Base-by-base conservation (phyloP, 2,329 filamentous ascomycete species). In the Purpureocillium lavendulum region DNA sequence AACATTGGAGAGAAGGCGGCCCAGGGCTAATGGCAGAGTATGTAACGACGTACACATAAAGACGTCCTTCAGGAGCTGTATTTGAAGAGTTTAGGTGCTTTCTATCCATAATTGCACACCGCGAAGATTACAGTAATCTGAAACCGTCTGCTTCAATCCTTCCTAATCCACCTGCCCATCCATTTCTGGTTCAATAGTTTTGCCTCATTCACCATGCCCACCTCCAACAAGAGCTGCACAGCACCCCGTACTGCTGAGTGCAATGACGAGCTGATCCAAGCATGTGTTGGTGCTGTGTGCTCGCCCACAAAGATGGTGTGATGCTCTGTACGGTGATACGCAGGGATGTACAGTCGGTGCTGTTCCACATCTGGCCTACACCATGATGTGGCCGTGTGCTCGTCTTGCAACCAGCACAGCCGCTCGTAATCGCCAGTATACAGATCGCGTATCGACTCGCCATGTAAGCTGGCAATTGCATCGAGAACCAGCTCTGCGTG, bases 271-370 rank as follows among this genome's bases (percentile, higher is more conserved):
- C 41, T 43, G 4, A 55, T 73, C 72, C 73, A 77, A 0, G 73
- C 73, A 52, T 79, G 75, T 1, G 76, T 79, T 50, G 74, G 77
- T 26, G 64, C 70, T 0, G 74, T 52, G 1, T 50, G 47, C 28
- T 59, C 55, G 3, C 57, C 56, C 1, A 58, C 51, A 3, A 57
- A 59, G 1, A 59, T 45, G 0, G 56, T 58, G 12, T 58, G 55
- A 24, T 69, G 69, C 58, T 80, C 75, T 0, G 76, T 80, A 45
- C 73, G 64, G 45, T 74, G 79, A 47, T 77, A 81, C 0, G 75
- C 71, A 0, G 77, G 75, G 2, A 81, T 56, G 42, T 75, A 80
- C 5, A 80, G 49, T 26, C 78, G 65, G 45, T 80, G 75, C 52
- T 79, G 75, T 0, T 68, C 68, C 1, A 73, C 61, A 0, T 62